These are phyloP conservation scores for Bondarzewia mesenterica DNA, from an alignment of 1,284 basidiomycete genomes.

Conservation along the genomic window DNA sequence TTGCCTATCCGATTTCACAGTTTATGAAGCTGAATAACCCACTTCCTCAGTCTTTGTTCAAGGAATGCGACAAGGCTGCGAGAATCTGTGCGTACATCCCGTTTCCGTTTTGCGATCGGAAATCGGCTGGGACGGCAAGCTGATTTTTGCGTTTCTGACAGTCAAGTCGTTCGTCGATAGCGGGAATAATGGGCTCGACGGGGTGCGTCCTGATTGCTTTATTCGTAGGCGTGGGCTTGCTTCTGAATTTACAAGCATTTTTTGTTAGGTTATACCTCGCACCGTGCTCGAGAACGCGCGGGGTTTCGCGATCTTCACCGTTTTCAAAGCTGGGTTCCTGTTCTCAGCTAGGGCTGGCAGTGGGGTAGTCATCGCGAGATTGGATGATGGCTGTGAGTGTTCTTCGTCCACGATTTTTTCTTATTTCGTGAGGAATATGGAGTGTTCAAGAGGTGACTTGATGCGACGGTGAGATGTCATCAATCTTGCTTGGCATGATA, in stretches of 20 bases:
- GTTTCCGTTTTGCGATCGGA: background rate
- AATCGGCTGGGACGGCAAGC: background rate
- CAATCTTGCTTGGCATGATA: background rate
- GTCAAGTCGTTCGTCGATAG: conserved; percentile 69
- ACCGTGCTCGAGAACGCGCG: conserved; percentile 66
- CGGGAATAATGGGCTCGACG: conserved; percentile 66
- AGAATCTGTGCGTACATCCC: conserved; percentile 52
- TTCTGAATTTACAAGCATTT: background rate
- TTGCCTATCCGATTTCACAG: background rate
- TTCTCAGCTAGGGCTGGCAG: conserved; percentile 80
- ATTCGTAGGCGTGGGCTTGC: background rate
- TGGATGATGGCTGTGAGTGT: conserved; percentile 77
- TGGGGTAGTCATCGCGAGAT: conserved; percentile 85
- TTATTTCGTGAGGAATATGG: background rate
- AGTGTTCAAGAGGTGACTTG: background rate
- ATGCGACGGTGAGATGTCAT: background rate
- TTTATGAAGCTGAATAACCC: conserved; percentile 61
- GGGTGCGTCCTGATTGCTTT: conserved; percentile 28
- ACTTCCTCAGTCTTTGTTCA: conserved; percentile 62
- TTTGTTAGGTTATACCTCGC: conserved; percentile 52
- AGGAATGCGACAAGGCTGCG: conserved; percentile 69
- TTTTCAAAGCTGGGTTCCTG: conserved; percentile 73
- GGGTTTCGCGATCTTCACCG: conserved; percentile 80
- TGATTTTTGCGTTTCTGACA: conserved; percentile 20
- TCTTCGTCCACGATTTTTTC: background rate